A percentile compares a stretch with the other conserved stretches of the same genome.
These are phyloP conservation scores for Colletotrichum incanum DNA, from an alignment of 2,329 filamentous ascomycete species.

Conservation along the genomic window DNA sequence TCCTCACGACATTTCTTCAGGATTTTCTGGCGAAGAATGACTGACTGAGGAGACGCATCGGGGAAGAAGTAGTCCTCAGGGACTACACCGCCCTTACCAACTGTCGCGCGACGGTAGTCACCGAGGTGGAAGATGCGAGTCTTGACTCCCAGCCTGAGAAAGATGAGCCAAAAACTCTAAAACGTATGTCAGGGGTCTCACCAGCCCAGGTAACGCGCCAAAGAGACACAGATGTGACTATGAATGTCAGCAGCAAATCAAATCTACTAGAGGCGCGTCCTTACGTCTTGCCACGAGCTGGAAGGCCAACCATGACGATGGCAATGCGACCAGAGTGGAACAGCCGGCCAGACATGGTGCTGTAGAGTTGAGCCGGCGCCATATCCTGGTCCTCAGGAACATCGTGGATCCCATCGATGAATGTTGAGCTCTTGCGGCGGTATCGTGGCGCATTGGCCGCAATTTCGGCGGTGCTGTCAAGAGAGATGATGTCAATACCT, in stretches of 20 bases:
- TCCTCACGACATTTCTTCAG: conserved; percentile 97
- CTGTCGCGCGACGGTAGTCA: conserved; percentile 93
- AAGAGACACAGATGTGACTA: conserved; percentile 94
- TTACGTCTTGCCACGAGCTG: conserved; percentile 94
- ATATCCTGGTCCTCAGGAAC: conserved; percentile 84
- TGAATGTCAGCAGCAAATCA: conserved; percentile 10
- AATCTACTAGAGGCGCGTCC: conserved; percentile 50
- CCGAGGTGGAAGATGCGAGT: conserved; percentile 98
- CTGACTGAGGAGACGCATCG: conserved; percentile 91
- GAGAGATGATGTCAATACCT: conserved; percentile 48
- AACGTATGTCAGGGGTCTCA: conserved; percentile 55
- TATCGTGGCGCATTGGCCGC: conserved; percentile 92
- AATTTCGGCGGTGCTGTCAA: conserved; percentile 85
- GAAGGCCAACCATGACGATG: conserved; percentile 96
- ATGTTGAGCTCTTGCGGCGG: conserved; percentile 93
- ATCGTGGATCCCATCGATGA: conserved; percentile 98
- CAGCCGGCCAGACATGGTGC: conserved; percentile 95
- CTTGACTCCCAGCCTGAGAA: conserved; percentile 88
- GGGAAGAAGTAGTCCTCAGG: conserved; percentile 99
- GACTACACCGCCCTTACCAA: conserved; percentile 86
- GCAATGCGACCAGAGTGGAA: conserved; percentile 98
- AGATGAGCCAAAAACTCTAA: conserved; percentile 42
- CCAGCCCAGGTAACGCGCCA: conserved; percentile 95
- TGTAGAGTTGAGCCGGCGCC: conserved; percentile 97
- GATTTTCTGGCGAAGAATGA: conserved; percentile 97